Conservation (phyloP, 2,329 filamentous ascomycete species). For the Penicillium sp. region DNA sequence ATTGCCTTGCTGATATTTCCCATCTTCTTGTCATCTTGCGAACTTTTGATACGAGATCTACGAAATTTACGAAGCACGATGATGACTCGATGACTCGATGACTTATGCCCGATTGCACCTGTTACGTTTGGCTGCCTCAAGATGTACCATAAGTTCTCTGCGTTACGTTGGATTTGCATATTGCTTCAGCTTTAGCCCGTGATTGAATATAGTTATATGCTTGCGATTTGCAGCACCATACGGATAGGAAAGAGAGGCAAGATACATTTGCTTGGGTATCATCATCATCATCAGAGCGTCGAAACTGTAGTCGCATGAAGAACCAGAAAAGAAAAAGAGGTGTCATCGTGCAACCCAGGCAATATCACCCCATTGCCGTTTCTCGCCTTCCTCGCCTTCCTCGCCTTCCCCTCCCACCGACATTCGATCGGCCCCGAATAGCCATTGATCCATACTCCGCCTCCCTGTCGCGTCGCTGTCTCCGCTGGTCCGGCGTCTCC, state of each 20-base stretch:
- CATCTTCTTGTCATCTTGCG: conserved; percentile 11
- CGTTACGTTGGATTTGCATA: conserved; percentile 7
- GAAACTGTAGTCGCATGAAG: too few relatives aligned
- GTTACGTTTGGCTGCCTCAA: conserved; percentile 11
- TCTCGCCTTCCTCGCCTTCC: neutral
- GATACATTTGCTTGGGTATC: too few relatives aligned
- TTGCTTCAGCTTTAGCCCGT: conserved; percentile 6
- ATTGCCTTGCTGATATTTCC: conserved; percentile 5
- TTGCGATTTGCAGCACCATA: too few relatives aligned
- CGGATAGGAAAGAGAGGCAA: too few relatives aligned
- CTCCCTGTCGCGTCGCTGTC: conserved; percentile 22
- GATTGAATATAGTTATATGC: conserved; percentile 6
- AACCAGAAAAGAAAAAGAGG: too few relatives aligned
- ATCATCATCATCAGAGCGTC: too few relatives aligned
- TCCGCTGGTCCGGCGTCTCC: conserved; percentile 19
- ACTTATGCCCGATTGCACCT: conserved; percentile 17
- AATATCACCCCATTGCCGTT: too few relatives aligned
- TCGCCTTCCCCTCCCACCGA: conserved; percentile 21
- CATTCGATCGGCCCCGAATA: conserved; percentile 28
- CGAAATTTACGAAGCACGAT: conserved; percentile 21
- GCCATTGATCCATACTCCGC: conserved; percentile 36
- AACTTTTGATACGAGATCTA: conserved; percentile 17
- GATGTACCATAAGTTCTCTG: conserved; percentile 20
- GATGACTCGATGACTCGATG: conserved; percentile 19
- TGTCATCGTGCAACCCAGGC: too few relatives aligned